Percentiles rank a stretch among this genome's conserved stretches.
Conservation (phyloP, 2,329 filamentous ascomycete species). For the Sporothrix phasma region DNA sequence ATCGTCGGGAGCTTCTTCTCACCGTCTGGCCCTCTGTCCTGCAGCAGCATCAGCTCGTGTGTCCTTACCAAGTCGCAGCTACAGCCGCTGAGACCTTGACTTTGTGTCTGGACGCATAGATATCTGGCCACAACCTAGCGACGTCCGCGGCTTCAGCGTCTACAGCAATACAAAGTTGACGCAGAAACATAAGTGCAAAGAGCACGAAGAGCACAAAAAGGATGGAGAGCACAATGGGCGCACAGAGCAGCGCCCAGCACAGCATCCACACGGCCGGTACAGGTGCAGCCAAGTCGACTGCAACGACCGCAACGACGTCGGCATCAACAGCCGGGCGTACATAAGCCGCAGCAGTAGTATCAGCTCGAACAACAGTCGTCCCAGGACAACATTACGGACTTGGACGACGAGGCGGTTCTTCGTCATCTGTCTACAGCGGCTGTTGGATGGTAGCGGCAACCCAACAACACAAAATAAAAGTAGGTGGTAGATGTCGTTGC, state of each 20-base stretch:
- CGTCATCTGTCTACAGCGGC: conserved; percentile 12
- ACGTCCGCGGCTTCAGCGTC: too few relatives aligned
- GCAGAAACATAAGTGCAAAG: background rate
- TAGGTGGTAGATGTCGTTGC: too few relatives aligned
- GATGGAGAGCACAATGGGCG: background rate
- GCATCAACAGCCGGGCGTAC: background rate
- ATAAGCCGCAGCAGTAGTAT: background rate
- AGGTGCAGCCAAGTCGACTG: background rate
- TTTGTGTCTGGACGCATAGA: background rate
- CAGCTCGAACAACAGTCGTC: background rate
- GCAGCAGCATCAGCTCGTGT: conserved; percentile 1
- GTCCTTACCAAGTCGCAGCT: background rate
- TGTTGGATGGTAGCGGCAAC: background rate
- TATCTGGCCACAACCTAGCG: background rate
- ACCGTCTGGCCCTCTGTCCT: background rate
- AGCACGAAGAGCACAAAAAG: background rate
- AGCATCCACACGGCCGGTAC: background rate
- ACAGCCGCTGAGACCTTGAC: background rate
- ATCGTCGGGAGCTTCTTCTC: background rate
- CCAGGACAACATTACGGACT: conserved; percentile 1
- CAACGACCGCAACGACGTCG: background rate
- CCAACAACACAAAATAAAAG: background rate
- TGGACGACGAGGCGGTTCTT: conserved; percentile 6
- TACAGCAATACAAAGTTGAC: background rate
- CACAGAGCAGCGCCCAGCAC: background rate